These are phyloP conservation scores for Pseudocercospora fuligena DNA, from an alignment of 2,329 filamentous ascomycete species.

Conservation along the genomic window DNA sequence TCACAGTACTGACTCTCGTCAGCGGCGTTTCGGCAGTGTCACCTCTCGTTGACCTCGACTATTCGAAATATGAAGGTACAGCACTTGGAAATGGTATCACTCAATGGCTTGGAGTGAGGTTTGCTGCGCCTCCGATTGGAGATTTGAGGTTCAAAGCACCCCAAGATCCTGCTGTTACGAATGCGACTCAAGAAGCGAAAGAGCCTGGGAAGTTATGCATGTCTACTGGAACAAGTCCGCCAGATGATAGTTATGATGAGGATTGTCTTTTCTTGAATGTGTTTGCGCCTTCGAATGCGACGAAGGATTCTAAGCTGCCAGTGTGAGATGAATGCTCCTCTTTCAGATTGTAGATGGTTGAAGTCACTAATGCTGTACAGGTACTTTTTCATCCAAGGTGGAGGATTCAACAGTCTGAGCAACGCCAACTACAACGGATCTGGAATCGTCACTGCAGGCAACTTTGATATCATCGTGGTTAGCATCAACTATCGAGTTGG, in stretches of 20 bases:
- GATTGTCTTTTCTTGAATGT: slow-evolving; percentile 74
- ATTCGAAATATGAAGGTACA: slow-evolving; percentile 68
- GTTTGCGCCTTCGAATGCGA: slow-evolving; percentile 62
- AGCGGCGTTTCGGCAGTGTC: slow-evolving; percentile 40
- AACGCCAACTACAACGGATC: slow-evolving; percentile 62
- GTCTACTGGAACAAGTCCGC: slow-evolving; percentile 29
- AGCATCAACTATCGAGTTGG: slow-evolving; percentile 79
- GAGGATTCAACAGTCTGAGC: slow-evolving; percentile 53
- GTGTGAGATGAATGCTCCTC: slow-evolving; percentile 66
- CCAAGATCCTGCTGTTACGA: slow-evolving; percentile 59
- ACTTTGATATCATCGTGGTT: slow-evolving; percentile 68
- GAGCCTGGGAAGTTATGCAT: slow-evolving; percentile 48
- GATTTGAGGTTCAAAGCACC: slow-evolving; percentile 70
- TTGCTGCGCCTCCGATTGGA: slow-evolving; percentile 71
- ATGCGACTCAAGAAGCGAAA: slow-evolving; percentile 58
- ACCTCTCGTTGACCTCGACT: slow-evolving; percentile 64
- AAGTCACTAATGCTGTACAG: neutral
- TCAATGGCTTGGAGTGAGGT: slow-evolving; percentile 77
- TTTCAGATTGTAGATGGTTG: slow-evolving; percentile 48
- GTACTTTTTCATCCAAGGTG: slow-evolving; percentile 66
- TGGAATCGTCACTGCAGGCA: slow-evolving; percentile 63
- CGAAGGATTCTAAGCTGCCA: slow-evolving; percentile 59
- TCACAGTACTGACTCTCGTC: neutral
- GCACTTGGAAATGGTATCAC: slow-evolving; percentile 62
- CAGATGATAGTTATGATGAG: slow-evolving; percentile 53